Evolutionary conservation across 2,329 filamentous ascomycete species (phyloP), one percentile per base, ranked within the genome.

Genomic region (Penicillium sp.): DNA sequence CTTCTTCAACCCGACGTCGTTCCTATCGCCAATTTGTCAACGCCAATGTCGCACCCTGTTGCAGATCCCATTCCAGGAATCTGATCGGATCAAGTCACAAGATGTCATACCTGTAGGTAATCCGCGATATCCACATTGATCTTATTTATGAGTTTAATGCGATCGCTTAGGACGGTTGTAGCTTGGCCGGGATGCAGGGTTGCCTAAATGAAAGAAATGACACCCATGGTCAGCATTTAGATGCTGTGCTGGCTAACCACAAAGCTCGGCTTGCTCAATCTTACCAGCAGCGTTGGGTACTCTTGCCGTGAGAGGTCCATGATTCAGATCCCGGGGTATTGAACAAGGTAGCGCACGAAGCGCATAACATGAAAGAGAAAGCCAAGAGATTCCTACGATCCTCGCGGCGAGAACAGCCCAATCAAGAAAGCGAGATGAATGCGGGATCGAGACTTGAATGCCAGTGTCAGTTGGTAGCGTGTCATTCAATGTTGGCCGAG

Each of bases 211-310:
- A 22, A 30, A 17, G 30, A 28, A 37, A 54, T 36, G 41, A 35
- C 31, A 16, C 36, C 41, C 51, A 50, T 46, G 38, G 41, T 61
- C 55, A 62, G 54, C 55, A 55, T 22, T 38, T 22, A 19, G 54
- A 49, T 53, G 35, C 45, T 58, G 40, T 61, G 50, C 28, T 51
- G 38, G 52, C 62, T 40, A 65, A 55, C 52, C 53, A 45, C 17
- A 45, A 51, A 55, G 49, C 45, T 56, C 33, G 17, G 25, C 40
- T 40, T 31, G 44, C 56, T 45, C 46, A 57, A 58, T 77, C 88
- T 82, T 82, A 97, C 93, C 87, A 96, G 87, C 84, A 97, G 88
- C 67, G 87, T 88, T 75, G 93, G 91, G 81, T 97, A 97, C 77
- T 97, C 93, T 75, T 89, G 83, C 77, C 91, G 86, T 73, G 89